A percentile compares a stretch with the other conserved stretches of the same genome.
Conservation (phyloP, 495 filamentous ascomycete species). For the Wilcoxina mikolae region DNA sequence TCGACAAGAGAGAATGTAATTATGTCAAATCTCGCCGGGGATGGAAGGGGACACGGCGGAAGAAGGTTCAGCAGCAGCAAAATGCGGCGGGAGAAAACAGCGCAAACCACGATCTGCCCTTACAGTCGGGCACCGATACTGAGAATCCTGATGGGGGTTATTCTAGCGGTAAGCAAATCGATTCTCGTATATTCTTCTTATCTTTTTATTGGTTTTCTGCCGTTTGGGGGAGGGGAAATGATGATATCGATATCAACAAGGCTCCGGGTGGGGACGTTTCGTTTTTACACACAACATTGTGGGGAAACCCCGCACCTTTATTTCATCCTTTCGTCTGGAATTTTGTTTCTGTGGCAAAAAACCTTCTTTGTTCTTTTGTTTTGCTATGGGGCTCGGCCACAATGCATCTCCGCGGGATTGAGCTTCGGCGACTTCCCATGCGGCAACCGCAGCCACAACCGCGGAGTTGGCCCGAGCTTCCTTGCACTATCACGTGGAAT, state of each 20-base stretch:
- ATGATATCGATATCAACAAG: too few species aligned
- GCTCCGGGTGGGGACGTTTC: too few species aligned
- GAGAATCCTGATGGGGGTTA: constrained; percentile 1
- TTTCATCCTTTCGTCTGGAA: constrained; percentile 1
- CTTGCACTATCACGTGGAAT: too few species aligned
- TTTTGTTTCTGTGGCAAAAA: too few species aligned
- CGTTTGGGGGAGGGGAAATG: too few species aligned
- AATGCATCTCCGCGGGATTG: neutral
- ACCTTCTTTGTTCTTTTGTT: too few species aligned
- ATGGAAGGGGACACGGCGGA: constrained; percentile 30
- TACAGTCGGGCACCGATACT: constrained; percentile 1
- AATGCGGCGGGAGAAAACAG: constrained; percentile 7
- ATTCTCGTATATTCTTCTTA: constrained; percentile 3
- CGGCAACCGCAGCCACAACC: neutral
- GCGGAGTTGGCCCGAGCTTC: neutral
- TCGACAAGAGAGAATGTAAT: constrained; percentile 33
- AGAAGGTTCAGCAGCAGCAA: constrained; percentile 31
- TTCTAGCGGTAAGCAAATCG: constrained; percentile 4
- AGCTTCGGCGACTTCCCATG: neutral
- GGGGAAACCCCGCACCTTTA: too few species aligned
- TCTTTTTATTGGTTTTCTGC: constrained; percentile 8
- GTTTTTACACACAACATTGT: neutral
- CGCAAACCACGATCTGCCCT: neutral
- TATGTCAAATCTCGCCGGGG: constrained; percentile 41
- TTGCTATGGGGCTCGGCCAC: neutral